Conservation (phyloP, 75 land plant genomes). For the Azolla pinnata region DNA sequence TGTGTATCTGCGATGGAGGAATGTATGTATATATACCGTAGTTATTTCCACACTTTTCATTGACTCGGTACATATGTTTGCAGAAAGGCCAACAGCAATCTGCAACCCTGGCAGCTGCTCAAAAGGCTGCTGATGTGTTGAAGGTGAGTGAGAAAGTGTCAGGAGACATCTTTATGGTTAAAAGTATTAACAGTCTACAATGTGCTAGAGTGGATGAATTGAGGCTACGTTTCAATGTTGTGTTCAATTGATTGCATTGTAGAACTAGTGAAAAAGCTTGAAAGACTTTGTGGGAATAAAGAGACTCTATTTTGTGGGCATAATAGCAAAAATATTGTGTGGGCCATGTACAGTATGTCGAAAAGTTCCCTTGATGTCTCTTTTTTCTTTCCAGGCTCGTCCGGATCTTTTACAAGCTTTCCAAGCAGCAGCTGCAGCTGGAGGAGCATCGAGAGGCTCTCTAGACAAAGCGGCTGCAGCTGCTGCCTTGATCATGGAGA, state of each 20-base stretch:
- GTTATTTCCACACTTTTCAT: background rate
- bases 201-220: too few species aligned
- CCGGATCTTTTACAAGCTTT: slow-evolving; percentile 82
- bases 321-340: too few species aligned
- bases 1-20: background rate
- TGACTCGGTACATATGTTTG: slow-evolving; percentile 7
- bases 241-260: too few species aligned
- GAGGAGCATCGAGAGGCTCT: slow-evolving; percentile 30
- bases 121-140: slow-evolving; percentile 30
- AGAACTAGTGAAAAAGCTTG: too few species aligned
- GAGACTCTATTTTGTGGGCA: too few species aligned
- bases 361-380: background rate
- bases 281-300: too few species aligned
- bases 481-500: slow-evolving; percentile 42
- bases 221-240: too few species aligned
- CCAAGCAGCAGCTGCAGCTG: slow-evolving; percentile 55
- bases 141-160: slow-evolving; percentile 16
- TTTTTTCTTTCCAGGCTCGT: slow-evolving; percentile 38
- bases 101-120: slow-evolving; percentile 18
- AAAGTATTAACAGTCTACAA: too few species aligned
- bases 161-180: too few species aligned
- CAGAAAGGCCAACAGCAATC: slow-evolving; percentile 25
- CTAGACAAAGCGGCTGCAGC: slow-evolving; percentile 32
- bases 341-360: too few species aligned
- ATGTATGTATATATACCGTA: too few species aligned